phyloP scores from a whole-genome alignment of 768 basidiomycete species.

The Termitomyces sp. region DNA sequence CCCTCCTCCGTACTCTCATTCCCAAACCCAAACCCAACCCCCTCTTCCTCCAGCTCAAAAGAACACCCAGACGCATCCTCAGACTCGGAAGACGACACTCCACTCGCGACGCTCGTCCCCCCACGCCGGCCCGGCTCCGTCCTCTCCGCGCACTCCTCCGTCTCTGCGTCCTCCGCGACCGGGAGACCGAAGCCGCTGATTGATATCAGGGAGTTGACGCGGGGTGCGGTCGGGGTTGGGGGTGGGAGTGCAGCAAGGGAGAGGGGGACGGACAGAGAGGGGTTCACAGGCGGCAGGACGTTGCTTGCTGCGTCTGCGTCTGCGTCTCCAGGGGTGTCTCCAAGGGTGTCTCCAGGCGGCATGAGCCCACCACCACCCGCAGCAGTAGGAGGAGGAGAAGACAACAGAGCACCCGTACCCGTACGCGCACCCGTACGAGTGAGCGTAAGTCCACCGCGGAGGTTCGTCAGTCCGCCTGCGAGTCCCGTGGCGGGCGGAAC shows the following conservation, averaged over 20 bases:
- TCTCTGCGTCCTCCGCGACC: constrained; percentile 24
- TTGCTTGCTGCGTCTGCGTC: constrained; percentile 6
- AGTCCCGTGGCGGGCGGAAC: constrained; percentile 20
- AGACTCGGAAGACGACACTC: constrained; percentile 48
- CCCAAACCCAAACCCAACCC: too few species aligned
- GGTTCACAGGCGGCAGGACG: constrained; percentile 39
- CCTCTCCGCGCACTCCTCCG: constrained; percentile 29
- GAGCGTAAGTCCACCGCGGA: constrained; percentile 27
- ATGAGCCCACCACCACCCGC: too few species aligned
- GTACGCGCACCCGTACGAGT: constrained; percentile 15
- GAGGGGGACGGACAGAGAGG: constrained; percentile 23
- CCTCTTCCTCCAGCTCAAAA: not conserved
- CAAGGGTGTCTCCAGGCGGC: too few species aligned
- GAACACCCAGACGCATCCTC: constrained; percentile 15
- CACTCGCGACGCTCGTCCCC: constrained; percentile 57
- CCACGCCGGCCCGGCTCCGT: constrained; percentile 70
- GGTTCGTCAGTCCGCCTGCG: constrained; percentile 34
- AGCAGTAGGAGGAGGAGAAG: constrained; percentile 5
- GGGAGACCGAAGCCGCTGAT: constrained; percentile 42
- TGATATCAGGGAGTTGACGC: constrained; percentile 44
- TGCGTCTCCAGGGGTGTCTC: too few species aligned
- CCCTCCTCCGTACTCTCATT: not conserved
- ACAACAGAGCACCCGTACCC: constrained; percentile 15
- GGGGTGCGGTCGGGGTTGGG: not conserved
- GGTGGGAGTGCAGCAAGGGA: constrained; percentile 3